These are phyloP conservation scores for Metschnikowia dekortorum DNA, from an alignment of 805 yeast species.

Conservation along the genomic window DNA sequence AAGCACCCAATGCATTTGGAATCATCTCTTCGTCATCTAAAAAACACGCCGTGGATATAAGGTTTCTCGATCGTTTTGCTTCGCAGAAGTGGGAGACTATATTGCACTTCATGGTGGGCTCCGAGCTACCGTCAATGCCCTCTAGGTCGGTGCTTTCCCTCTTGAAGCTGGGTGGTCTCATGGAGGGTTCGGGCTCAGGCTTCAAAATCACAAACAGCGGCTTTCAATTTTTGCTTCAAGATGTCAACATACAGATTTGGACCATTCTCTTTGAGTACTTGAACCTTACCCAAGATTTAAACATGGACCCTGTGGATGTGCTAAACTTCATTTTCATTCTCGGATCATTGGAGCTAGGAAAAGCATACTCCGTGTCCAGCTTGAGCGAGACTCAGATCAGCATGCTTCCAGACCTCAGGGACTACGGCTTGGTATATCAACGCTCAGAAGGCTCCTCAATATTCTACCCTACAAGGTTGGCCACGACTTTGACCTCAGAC, in stretches of 20 bases:
- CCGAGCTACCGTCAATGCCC: constrained; percentile 63
- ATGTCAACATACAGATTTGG: constrained; percentile 93
- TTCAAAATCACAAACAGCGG: constrained; percentile 84
- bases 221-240: constrained; percentile 90
- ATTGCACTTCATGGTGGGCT: constrained; percentile 96
- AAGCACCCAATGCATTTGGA: constrained; percentile 69
- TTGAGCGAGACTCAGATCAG: constrained; percentile 75
- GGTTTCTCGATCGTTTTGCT: constrained; percentile 74
- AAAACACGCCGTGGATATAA: constrained; percentile 54
- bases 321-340: constrained; percentile 88
- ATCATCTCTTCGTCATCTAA: constrained; percentile 53
- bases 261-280: constrained; percentile 81
- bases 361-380: constrained; percentile 68
- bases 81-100: constrained; percentile 91
- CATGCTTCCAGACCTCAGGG: constrained; percentile 85
- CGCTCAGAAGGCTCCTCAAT: constrained; percentile 48
- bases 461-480: constrained; percentile 87
- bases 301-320: constrained; percentile 96
- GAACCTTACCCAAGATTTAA: constrained; percentile 73
- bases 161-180: constrained; percentile 74
- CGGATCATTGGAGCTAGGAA: constrained; percentile 89
- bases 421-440: constrained; percentile 84
- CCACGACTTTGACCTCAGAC: constrained; percentile 86
- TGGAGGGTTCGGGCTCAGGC: constrained; percentile 58
- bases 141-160: constrained; percentile 77